A percentile compares a stretch with the other conserved stretches of the same genome.
These are phyloP conservation scores for Corchorus olitorius DNA, from an alignment of 345 rosid genomes.

Conservation along the genomic window DNA sequence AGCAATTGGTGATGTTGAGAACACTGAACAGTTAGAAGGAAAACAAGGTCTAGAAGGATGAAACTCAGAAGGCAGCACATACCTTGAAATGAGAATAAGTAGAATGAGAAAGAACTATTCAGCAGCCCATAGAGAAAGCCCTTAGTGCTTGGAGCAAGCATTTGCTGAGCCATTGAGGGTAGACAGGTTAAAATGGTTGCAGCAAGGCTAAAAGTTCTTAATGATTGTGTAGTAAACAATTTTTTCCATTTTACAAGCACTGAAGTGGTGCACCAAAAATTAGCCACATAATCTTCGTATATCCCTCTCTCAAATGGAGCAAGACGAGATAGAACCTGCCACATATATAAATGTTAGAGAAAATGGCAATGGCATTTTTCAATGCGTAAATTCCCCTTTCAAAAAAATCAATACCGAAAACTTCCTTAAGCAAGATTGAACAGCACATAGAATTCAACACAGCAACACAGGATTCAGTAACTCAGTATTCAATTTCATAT, in stretches of 20 bases:
- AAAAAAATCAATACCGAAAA: neutral
- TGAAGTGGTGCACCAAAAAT: slow-evolving; percentile 92
- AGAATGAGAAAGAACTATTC: slow-evolving; percentile 84
- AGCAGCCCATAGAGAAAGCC: slow-evolving; percentile 84
- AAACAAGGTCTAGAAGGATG: slow-evolving; percentile 10
- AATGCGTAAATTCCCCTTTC: neutral
- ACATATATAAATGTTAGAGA: slow-evolving; percentile 17
- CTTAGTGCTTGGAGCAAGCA: slow-evolving; percentile 65
- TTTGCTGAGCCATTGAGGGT: slow-evolving; percentile 93
- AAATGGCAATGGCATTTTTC: neutral
- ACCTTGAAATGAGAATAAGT: slow-evolving; percentile 93
- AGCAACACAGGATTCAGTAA: neutral
- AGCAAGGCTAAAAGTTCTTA: slow-evolving; percentile 60
- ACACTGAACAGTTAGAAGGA: neutral
- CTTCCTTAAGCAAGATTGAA: neutral
- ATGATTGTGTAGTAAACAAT: slow-evolving; percentile 56
- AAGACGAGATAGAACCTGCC: slow-evolving; percentile 82
- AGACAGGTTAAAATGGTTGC: slow-evolving; percentile 65
- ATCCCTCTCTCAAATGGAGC: slow-evolving; percentile 98
- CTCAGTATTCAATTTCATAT: neutral
- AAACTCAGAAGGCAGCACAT: slow-evolving; percentile 4
- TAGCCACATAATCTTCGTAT: slow-evolving; percentile 96
- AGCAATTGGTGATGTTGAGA: slow-evolving; percentile 1
- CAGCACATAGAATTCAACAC: neutral
- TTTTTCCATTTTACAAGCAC: slow-evolving; percentile 85